A percentile compares a stretch with the other conserved stretches of the same genome.
Conservation (phyloP, 345 rosid species). For the Populus simonii region DNA sequence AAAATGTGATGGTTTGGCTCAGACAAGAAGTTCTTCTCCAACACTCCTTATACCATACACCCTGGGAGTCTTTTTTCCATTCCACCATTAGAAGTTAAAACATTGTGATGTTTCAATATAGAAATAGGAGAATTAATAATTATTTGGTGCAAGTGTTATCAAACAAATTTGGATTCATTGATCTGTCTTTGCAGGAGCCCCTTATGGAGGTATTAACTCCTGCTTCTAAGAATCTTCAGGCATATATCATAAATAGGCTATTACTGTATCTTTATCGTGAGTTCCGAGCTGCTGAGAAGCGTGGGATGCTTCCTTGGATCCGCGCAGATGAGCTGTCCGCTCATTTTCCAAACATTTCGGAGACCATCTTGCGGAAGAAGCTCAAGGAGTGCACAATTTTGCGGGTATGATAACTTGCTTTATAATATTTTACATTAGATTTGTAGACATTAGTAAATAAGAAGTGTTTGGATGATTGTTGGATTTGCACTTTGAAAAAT, state of each 20-base stretch:
- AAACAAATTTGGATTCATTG: background rate
- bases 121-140: background rate
- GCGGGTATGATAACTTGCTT: constrained; percentile 46
- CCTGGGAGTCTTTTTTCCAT: background rate
- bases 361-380: constrained; percentile 61
- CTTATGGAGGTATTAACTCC: constrained; percentile 92
- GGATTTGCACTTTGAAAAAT: background rate
- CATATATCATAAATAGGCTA: constrained; percentile 66
- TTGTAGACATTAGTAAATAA: background rate
- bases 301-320: constrained; percentile 54
- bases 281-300: constrained; percentile 58
- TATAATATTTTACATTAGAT: background rate
- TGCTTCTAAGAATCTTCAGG: constrained; percentile 73
- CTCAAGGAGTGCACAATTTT: constrained; percentile 65
- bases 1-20: background rate
- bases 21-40: background rate
- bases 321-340: constrained; percentile 64
- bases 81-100: background rate
- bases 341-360: constrained; percentile 67
- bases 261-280: constrained; percentile 77
- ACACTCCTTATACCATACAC: background rate
- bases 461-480: background rate
- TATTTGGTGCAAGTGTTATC: background rate
- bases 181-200: constrained; percentile 64
- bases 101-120: background rate